Evolutionary conservation across 1,284 basidiomycete genomes (phyloP), one percentile per base, ranked within the genome.

Genomic region (Leccinum solheimii): DNA sequence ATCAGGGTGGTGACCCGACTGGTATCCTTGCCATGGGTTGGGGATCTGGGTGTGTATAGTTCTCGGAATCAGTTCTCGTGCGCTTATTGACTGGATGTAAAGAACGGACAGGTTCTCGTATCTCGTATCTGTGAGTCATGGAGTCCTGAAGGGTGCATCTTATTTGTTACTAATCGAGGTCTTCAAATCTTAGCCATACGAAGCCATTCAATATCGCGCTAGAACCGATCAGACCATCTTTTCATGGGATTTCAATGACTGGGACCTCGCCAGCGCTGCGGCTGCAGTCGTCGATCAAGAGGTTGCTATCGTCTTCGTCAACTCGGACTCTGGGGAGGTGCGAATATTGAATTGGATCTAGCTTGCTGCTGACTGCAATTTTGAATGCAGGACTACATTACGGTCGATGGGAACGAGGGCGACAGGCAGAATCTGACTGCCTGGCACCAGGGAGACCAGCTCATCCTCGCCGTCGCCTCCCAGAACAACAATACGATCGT

Each of bases 1-100:
- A 87, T 57, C 76, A 76, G 51, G 78, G 77, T 63, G 69, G 77
- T 13, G 83, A 86, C 57, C 75, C 77, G n/a, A 73, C 75, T n/a
- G 83, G 84, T 7, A 79, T 83, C 3, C 78, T 88, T 3, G 86
- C 82, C 9, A 78, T 85, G 77, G 87, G 87, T 5, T 88, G 87
- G 86, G 87, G 85, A 27, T 83, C 81, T 21, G 87, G 87, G 63
- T 78, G 58, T 23, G 72, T 59, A 14, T 51, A 7, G 2, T 26
- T 23, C 26, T 4, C 53, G 0, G 8, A 8, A 36, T 43, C 6
- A 3, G 21, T 19, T 30, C 1, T 3, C 1, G 1, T 19, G 32
- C 1, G 7, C 1, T 58, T 45, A 43, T 51, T 67, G 13, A 64
- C 55, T 57, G 21, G 14, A 0, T 30, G 19, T 27, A n/a, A 50